These are phyloP conservation scores for Posidonia oceanica DNA, from an alignment of 116 monocot genomes.

Conservation along the genomic window DNA sequence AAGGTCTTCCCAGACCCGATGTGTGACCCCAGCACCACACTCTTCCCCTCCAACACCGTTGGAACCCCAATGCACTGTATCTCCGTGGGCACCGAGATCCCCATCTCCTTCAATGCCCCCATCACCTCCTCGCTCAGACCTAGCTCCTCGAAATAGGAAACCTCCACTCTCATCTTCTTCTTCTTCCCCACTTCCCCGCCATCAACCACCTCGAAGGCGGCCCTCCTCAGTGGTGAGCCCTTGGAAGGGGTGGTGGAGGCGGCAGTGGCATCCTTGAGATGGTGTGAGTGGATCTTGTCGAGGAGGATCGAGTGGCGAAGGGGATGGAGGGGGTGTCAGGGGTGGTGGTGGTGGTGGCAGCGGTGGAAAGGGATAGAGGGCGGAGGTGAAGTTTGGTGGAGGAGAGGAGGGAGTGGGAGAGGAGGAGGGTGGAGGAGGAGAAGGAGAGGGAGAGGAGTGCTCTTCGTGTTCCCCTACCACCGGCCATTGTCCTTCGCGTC, in stretches of 20 bases:
- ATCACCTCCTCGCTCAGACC: constrained; percentile 72
- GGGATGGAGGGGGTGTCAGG: constrained; percentile 11
- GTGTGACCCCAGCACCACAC: constrained; percentile 80
- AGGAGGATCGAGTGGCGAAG: constrained; percentile 58
- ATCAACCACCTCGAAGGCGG: constrained; percentile 2
- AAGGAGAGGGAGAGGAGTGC: constrained; percentile 31
- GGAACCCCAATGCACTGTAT: constrained; percentile 80
- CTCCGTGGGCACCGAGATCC: constrained; percentile 74
- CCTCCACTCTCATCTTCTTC: background rate
- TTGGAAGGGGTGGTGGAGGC: constrained; percentile 1
- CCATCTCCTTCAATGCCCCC: constrained; percentile 59
- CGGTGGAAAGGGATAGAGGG: constrained; percentile 20
- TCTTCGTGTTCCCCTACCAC: constrained; percentile 28
- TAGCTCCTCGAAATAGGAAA: constrained; percentile 50
- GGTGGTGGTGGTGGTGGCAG: constrained; percentile 8
- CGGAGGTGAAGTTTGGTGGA: too few species aligned
- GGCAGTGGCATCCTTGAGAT: constrained; percentile 43
- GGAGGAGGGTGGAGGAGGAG: constrained; percentile 9
- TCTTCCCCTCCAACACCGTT: constrained; percentile 56
- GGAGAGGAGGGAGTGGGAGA: constrained; percentile 15
- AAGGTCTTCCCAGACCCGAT: constrained; percentile 95
- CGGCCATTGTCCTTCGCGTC: constrained; percentile 15
- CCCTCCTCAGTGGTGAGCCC: background rate
- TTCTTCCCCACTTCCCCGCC: constrained; percentile 9
- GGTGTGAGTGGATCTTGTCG: constrained; percentile 59